Evolutionary conservation across 345 rosid genomes (phyloP), one percentile per base, ranked within the genome.

Genomic region (Combretum micranthum): DNA sequence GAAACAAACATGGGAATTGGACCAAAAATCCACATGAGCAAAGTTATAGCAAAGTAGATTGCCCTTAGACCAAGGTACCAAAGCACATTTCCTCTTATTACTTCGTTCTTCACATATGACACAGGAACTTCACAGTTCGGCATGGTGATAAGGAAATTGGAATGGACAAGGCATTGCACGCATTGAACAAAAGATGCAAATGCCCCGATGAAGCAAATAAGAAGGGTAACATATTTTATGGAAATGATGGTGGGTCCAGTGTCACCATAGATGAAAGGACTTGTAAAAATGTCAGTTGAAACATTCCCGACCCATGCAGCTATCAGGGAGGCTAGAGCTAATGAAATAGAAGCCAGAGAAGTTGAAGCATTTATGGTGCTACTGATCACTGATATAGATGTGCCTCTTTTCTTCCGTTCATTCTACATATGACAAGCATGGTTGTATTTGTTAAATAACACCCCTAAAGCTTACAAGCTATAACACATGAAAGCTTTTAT

Each of bases 51-150:
- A 63, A 87, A 81, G 64, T 84, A 90, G 20, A 84, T 66, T 17
- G 86, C 77, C 73, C 93, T 75, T 23, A 84, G 85, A 15, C 97
- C 93, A 2, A 83, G 52, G n/a, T 80, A 78, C 97, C 95, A 90
- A 59, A 79, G 83, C 65, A 87, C 86, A 42, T 93, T 79, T 12
- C 93, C 97, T 61, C 80, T 71, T 21, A 87, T 55, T 13, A 87
- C 70, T 1, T 80, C 72, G 15, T 23, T 42, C 70, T 78, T 75
- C 20, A 80, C 81, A 52, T 66, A 64, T 13, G 70, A 73, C 7
- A 75, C 44, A 2, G 78, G 1, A 42, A 49, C 20, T 11, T 15
- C 50, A 3, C 50, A 21, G 10, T 70, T 77, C 0, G 93, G 90
- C 8, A 76, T 85, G 57, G 83, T 85, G 8, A 90, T 70, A 4